A percentile compares a stretch with the other conserved stretches of the same genome.
Evolutionary conservation across 371 early-diverging fungal species (phyloP).

Genomic region (Mortierella sp.): DNA sequence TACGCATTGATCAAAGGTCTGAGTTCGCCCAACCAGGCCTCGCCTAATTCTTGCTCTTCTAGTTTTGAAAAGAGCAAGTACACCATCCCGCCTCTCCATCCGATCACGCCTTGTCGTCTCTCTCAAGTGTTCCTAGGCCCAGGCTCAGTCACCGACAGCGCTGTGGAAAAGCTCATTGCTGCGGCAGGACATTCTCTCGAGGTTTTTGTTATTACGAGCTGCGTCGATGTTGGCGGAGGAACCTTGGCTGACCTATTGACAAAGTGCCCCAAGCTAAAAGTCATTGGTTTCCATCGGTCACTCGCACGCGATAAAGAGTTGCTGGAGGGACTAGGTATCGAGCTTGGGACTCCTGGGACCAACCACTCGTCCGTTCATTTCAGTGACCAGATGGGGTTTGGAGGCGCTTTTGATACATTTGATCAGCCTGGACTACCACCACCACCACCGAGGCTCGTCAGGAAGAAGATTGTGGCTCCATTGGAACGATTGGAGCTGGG

Average conservation of each 20-base stretch:
- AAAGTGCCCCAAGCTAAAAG: slow-evolving; percentile 36
- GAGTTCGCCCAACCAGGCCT: not conserved
- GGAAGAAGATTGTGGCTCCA: slow-evolving; percentile 39
- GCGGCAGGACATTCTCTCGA: slow-evolving; percentile 33
- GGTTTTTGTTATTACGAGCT: slow-evolving; percentile 40
- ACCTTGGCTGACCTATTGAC: slow-evolving; percentile 38
- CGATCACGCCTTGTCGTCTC: slow-evolving; percentile 22
- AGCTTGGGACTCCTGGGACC: not conserved
- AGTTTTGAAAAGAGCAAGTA: not conserved
- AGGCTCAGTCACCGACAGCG: slow-evolving; percentile 48
- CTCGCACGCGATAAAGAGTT: slow-evolving; percentile 37
- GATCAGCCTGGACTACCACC: not conserved
- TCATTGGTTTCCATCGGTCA: slow-evolving; percentile 30
- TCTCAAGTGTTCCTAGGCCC: slow-evolving; percentile 50
- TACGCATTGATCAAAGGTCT: slow-evolving; percentile 36
- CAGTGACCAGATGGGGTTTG: not conserved
- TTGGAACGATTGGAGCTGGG: slow-evolving; percentile 45
- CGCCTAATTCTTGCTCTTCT: not conserved
- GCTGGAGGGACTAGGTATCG: slow-evolving; percentile 37
- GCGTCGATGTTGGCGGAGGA: slow-evolving; percentile 42
- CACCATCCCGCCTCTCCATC: not conserved
- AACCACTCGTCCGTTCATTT: not conserved
- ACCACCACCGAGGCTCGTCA: not conserved
- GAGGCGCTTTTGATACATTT: no score
- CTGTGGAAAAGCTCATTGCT: slow-evolving; percentile 34